phyloP scores from a whole-genome alignment of 129 eudicot genomes.

The Erigeron canadensis region DNA sequence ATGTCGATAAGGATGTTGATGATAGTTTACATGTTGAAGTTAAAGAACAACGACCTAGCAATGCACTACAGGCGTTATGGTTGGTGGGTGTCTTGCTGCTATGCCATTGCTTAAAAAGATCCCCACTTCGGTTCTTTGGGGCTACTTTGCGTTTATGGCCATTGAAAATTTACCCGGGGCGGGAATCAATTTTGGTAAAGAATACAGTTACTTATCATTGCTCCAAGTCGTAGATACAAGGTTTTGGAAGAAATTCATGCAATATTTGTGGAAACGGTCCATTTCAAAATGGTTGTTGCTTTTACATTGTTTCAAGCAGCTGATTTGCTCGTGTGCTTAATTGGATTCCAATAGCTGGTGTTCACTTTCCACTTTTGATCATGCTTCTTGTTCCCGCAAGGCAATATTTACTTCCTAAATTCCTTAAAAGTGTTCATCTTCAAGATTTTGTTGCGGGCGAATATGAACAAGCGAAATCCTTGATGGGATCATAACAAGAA shows the following conservation, averaged over 20 bases:
- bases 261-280: slow-evolving; percentile 86
- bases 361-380: slow-evolving; percentile 89
- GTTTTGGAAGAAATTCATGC: slow-evolving; percentile 90
- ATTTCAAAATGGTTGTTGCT: slow-evolving; percentile 68
- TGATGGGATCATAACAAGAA: slow-evolving; percentile 79
- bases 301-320: slow-evolving; percentile 85
- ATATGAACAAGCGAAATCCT: slow-evolving; percentile 89
- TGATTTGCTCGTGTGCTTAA: slow-evolving; percentile 84
- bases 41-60: slow-evolving; percentile 91
- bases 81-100: slow-evolving; percentile 83
- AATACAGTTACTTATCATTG: slow-evolving; percentile 76
- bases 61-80: slow-evolving; percentile 86
- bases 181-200: slow-evolving; percentile 98
- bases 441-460: slow-evolving; percentile 97
- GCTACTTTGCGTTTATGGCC: slow-evolving; percentile 98
- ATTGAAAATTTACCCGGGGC: slow-evolving; percentile 95
- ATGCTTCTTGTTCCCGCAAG: slow-evolving; percentile 97
- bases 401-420: slow-evolving; percentile 82
- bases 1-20: slow-evolving; percentile 83
- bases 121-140: slow-evolving; percentile 98
- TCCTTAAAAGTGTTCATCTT: slow-evolving; percentile 89
- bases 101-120: slow-evolving; percentile 90
- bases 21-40: slow-evolving; percentile 92
- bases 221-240: slow-evolving; percentile 97
- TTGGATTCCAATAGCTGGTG: slow-evolving; percentile 96